A percentile compares a stretch with the other conserved stretches of the same genome.
phyloP scores from a whole-genome alignment of 129 eudicot species.

The carrot (Daucus carota) region DNA sequence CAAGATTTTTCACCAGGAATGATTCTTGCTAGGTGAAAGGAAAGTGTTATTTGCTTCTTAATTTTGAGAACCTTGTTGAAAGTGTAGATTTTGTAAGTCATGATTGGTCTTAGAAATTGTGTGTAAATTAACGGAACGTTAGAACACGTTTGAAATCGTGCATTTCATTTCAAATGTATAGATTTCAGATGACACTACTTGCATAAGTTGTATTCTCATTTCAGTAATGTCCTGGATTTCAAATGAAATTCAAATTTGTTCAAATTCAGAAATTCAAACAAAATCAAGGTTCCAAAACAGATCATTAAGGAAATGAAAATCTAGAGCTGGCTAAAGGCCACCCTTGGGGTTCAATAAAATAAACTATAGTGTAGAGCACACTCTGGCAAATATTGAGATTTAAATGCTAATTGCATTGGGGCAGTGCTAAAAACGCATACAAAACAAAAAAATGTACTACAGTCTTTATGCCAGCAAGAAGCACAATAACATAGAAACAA shows the following conservation, averaged over 20 bases:
- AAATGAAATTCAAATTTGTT: too few relatives aligned
- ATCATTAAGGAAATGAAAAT: not conserved
- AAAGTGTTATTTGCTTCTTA: not conserved
- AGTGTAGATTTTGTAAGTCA: not conserved
- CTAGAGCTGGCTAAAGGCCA: not conserved
- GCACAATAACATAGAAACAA: not conserved
- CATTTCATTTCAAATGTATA: too few relatives aligned
- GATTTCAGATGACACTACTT: too few relatives aligned
- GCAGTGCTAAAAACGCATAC: not conserved
- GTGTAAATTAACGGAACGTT: too few relatives aligned
- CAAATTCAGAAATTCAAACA: too few relatives aligned
- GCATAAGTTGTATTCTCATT: too few relatives aligned
- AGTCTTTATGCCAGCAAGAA: conserved; percentile 1
- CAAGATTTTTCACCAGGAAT: conserved; percentile 45
- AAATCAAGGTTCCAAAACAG: too few relatives aligned
- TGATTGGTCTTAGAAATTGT: not conserved
- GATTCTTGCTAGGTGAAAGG: conserved; percentile 46
- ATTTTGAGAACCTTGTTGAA: not conserved
- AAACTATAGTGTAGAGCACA: too few relatives aligned
- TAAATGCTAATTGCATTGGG: not conserved
- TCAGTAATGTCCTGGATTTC: too few relatives aligned
- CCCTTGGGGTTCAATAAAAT: not conserved
- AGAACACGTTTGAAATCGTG: too few relatives aligned
- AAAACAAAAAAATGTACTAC: not conserved
- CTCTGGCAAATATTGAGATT: not conserved